Conservation (phyloP, 2,329 filamentous ascomycete genomes). For the Penicillium sp. region DNA sequence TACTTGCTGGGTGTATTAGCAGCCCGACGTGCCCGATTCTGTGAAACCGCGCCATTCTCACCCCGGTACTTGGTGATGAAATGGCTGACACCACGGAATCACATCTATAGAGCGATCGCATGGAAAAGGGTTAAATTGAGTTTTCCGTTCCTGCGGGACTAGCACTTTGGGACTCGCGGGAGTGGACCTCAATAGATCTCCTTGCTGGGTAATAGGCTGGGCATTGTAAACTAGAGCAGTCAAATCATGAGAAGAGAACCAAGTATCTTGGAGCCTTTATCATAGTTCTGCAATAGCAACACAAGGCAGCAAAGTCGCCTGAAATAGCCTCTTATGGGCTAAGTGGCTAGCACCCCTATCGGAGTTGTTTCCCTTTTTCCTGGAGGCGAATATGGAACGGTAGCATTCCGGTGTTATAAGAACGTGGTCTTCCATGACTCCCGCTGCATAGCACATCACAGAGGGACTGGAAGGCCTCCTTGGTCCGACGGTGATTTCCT, state of each 20-base stretch:
- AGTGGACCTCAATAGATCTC: not conserved
- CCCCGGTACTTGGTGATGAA: not conserved
- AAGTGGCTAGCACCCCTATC: not conserved
- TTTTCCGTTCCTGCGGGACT: conserved; percentile 2
- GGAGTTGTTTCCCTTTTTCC: not conserved
- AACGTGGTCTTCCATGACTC: not conserved
- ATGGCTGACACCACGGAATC: not conserved
- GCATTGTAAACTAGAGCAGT: not conserved
- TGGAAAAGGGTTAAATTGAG: conserved; percentile 6
- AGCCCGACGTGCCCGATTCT: not conserved
- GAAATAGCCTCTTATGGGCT: not conserved
- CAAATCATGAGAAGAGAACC: not conserved
- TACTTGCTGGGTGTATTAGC: not conserved
- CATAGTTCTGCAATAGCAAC: not conserved
- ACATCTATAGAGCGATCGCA: not conserved
- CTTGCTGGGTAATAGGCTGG: not conserved
- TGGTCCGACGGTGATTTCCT: not conserved
- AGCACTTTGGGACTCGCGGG: conserved; percentile 4
- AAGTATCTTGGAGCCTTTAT: not conserved
- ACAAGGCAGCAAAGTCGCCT: not conserved
- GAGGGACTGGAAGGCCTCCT: not conserved
- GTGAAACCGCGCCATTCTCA: not conserved
- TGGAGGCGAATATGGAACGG: not conserved
- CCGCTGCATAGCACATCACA: not conserved
- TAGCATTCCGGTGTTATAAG: not conserved